Conservation (phyloP, 1,139 yeast genomes). For the Saccharomyces hybrid region DNA sequence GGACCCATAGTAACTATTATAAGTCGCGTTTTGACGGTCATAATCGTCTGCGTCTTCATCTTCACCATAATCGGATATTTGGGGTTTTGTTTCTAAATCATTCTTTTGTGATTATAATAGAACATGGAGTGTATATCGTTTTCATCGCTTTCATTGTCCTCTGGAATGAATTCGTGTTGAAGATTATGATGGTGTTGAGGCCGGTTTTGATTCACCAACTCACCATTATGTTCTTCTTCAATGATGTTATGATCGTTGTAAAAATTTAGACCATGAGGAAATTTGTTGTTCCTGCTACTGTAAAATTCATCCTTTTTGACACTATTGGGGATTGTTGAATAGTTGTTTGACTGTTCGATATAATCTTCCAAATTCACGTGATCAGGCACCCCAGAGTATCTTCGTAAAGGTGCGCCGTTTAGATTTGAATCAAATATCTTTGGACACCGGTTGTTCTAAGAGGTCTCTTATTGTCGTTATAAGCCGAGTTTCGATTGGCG, state of each 20-base stretch:
- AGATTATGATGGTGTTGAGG: not conserved
- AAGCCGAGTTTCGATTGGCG: not conserved
- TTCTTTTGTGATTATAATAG: constrained; percentile 27
- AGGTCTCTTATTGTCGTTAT: constrained; percentile 26
- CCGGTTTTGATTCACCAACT: not conserved
- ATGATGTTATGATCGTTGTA: constrained; percentile 7
- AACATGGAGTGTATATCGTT: constrained; percentile 31
- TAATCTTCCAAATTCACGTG: constrained; percentile 61
- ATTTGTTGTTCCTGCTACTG: constrained; percentile 8
- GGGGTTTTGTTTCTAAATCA: constrained; percentile 27
- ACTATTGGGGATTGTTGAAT: constrained; percentile 19
- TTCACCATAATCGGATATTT: constrained; percentile 28
- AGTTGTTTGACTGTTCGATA: constrained; percentile 42
- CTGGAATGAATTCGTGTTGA: constrained; percentile 5
- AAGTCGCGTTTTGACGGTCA: constrained; percentile 21
- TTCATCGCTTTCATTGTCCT: constrained; percentile 15
- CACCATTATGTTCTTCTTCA: constrained; percentile 10
- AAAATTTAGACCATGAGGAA: not conserved
- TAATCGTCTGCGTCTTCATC: constrained; percentile 28
- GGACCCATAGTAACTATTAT: constrained; percentile 4
- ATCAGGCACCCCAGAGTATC: constrained; percentile 66
- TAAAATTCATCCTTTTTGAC: constrained; percentile 6
- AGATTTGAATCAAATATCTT: constrained; percentile 56
- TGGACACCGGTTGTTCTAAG: constrained; percentile 66
- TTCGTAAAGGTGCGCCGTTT: constrained; percentile 49